phyloP scores from a whole-genome alignment of 148 eudicot species.

The Euryodendron excelsum region DNA sequence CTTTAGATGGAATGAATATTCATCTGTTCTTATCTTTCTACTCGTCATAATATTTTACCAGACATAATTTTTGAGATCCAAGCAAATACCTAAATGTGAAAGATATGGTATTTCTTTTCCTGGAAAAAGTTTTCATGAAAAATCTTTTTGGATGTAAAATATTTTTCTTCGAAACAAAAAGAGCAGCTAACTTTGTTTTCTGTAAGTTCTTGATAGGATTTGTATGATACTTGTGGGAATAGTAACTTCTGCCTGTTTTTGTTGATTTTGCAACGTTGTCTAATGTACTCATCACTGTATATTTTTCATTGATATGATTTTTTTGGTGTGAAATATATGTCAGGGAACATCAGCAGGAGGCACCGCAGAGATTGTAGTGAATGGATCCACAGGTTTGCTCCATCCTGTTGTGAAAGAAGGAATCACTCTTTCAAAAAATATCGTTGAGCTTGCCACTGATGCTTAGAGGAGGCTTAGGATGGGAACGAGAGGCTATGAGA shows the following conservation, averaged over 20 bases:
- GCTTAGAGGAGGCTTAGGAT: conserved; percentile 74
- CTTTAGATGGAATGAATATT: no score
- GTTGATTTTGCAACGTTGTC: not conserved
- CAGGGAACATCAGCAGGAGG: conserved; percentile 99
- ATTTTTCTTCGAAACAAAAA: not conserved
- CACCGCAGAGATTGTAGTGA: conserved; percentile 82
- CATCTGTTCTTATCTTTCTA: no score
- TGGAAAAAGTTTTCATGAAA: no score
- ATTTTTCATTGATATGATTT: not conserved
- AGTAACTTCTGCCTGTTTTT: not conserved
- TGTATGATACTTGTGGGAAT: not conserved
- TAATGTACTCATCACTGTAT: not conserved
- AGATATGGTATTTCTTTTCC: no score
- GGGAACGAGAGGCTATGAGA: conserved; percentile 84
- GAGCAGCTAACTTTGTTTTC: not conserved
- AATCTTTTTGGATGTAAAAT: not conserved
- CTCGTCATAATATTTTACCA: no score
- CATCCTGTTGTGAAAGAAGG: conserved; percentile 93
- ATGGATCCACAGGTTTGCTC: conserved; percentile 79
- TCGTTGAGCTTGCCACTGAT: conserved; percentile 74
- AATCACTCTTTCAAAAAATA: conserved; percentile 69
- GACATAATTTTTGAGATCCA: no score
- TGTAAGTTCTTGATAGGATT: not conserved
- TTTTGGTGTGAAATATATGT: not conserved
- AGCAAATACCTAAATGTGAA: no score